phyloP scores from a whole-genome alignment of 345 rosid species.

The Jatropha curcas region DNA sequence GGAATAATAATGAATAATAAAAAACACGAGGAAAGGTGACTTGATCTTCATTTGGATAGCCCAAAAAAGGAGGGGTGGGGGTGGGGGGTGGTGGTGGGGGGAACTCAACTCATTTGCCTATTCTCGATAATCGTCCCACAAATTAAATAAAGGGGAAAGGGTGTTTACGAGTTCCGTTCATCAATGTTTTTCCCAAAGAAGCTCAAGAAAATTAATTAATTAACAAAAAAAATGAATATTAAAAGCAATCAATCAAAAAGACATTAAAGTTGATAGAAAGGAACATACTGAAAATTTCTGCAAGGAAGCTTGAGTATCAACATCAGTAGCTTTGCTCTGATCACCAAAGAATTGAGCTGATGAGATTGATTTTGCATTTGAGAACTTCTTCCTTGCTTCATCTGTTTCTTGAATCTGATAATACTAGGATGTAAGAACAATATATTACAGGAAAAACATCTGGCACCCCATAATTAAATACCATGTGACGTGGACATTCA shows the following conservation, averaged over 20 bases:
- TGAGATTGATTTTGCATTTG: constrained; percentile 94
- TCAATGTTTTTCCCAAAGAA: too few species aligned
- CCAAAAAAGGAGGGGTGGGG: too few species aligned
- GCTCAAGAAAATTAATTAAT: background rate
- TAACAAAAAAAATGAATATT: background rate
- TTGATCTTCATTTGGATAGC: too few species aligned
- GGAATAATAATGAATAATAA: too few species aligned
- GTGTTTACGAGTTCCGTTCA: background rate
- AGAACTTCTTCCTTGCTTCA: constrained; percentile 95
- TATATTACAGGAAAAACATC: background rate
- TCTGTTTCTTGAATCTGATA: constrained; percentile 83
- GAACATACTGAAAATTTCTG: constrained; percentile 82
- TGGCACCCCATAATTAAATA: background rate
- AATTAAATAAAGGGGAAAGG: background rate
- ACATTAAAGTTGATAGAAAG: background rate
- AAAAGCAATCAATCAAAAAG: background rate
- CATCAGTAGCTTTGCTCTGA: constrained; percentile 50
- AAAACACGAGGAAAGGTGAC: too few species aligned
- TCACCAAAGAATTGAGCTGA: constrained; percentile 93
- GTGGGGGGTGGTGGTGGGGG: too few species aligned
- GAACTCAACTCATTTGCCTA: background rate
- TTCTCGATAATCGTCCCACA: background rate
- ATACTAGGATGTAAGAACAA: constrained; percentile 12
- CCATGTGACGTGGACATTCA: background rate
- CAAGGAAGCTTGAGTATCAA: constrained; percentile 78